Percentiles rank a stretch among this genome's conserved stretches.
phyloP scores from a whole-genome alignment of 1,284 basidiomycete species.

The Cystobasidium pallidum region DNA sequence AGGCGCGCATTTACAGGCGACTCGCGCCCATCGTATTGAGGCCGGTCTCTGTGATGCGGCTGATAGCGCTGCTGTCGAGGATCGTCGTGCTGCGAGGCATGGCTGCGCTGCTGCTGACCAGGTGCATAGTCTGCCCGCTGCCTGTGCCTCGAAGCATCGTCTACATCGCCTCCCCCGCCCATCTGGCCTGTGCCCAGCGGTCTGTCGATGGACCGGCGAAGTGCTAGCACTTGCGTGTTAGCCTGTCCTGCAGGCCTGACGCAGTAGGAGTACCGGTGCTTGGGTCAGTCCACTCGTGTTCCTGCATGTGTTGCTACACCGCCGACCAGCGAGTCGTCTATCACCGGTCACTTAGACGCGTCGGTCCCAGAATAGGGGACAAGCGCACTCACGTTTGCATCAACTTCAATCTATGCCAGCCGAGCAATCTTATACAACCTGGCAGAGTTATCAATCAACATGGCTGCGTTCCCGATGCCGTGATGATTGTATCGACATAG shows the following conservation, averaged over 20 bases:
- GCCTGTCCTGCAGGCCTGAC: not conserved
- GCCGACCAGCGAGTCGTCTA: not conserved
- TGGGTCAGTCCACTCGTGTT: not conserved
- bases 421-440: too few species aligned
- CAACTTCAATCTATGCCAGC: too few species aligned
- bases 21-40: slow-evolving; percentile 4
- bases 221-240: too few species aligned
- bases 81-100: slow-evolving; percentile 1
- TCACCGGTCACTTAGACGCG: not conserved
- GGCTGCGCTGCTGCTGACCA: not conserved
- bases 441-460: too few species aligned
- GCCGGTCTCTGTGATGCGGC: not conserved
- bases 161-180: not conserved
- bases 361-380: not conserved
- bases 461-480: too few species aligned
- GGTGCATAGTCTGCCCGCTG: not conserved
- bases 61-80: not conserved
- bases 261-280: not conserved
- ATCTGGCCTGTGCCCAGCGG: not conserved
- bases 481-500: too few species aligned
- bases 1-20: slow-evolving; percentile 9
- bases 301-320: not conserved
- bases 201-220: too few species aligned
- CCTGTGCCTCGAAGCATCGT: not conserved
- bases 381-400: not conserved